A percentile compares a stretch with the other conserved stretches of the same genome.
These are phyloP conservation scores for Aristolochia fimbriata DNA, from an alignment of 164 flowering plant genomes.

Conservation along the genomic window DNA sequence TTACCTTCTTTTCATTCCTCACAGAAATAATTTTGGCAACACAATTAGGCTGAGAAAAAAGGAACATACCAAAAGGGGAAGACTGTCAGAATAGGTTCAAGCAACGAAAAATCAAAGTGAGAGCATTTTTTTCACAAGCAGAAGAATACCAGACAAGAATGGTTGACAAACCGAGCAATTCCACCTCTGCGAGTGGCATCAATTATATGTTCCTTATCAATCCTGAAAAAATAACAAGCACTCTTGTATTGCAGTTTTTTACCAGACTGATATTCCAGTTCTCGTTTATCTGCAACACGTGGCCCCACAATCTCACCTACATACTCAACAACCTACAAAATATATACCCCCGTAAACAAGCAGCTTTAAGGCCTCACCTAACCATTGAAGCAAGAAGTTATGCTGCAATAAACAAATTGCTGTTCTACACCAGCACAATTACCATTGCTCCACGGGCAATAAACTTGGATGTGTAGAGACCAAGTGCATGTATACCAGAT, in stretches of 20 bases:
- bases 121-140: not conserved
- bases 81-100: not conserved
- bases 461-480: slow-evolving; percentile 68
- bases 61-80: slow-evolving; percentile 8
- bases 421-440: slow-evolving; percentile 4
- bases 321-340: slow-evolving; percentile 65
- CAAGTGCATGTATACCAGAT: slow-evolving; percentile 75
- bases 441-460: slow-evolving; percentile 67
- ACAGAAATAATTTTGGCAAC: slow-evolving; percentile 53
- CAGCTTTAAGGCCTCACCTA: not conserved
- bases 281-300: slow-evolving; percentile 67
- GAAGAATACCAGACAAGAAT: slow-evolving; percentile 58
- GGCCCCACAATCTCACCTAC: slow-evolving; percentile 71
- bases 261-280: slow-evolving; percentile 54
- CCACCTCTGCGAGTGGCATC: slow-evolving; percentile 81
- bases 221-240: slow-evolving; percentile 69
- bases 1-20: slow-evolving; percentile 68
- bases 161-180: slow-evolving; percentile 76
- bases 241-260: slow-evolving; percentile 50
- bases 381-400: not conserved
- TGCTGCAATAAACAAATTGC: not conserved
- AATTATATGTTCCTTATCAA: slow-evolving; percentile 64
- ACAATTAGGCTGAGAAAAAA: slow-evolving; percentile 56
- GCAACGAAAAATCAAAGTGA: not conserved
- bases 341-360: not conserved